Evolutionary conservation across 2,329 filamentous ascomycete species (phyloP).

Genomic region (Pestalotiopsis sp.): DNA sequence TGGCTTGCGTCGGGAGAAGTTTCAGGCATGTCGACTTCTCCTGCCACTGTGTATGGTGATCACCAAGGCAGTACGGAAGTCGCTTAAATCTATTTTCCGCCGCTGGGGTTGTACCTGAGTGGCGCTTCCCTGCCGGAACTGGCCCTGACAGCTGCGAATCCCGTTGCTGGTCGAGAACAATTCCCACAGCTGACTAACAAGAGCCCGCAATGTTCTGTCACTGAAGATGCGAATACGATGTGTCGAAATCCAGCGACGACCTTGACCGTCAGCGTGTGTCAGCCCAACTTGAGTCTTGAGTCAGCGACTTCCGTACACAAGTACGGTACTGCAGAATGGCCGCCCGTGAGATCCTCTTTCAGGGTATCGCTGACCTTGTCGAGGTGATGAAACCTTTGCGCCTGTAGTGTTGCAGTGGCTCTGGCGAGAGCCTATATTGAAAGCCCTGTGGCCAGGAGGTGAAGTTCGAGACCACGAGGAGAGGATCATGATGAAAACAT

Average conservation of each 20-base stretch:
- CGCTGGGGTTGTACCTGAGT: not conserved
- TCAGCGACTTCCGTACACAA: conserved; percentile 1
- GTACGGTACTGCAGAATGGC: not conserved
- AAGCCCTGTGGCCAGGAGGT: not conserved
- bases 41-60: not conserved
- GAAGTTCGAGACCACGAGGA: not conserved
- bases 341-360: not conserved
- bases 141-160: not conserved
- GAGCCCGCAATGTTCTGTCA: not conserved
- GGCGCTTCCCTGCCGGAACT: not conserved
- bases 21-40: not conserved
- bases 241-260: not conserved
- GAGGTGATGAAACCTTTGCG: not conserved
- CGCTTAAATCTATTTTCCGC: not conserved
- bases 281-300: not conserved
- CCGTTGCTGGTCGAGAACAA: not conserved
- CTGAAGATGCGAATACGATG: not conserved
- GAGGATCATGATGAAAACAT: not conserved
- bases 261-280: not conserved
- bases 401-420: not conserved
- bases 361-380: not conserved
- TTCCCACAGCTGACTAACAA: not conserved
- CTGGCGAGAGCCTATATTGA: not conserved
- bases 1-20: not conserved
- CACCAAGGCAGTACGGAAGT: not conserved